Base-by-base conservation (phyloP, 2,329 filamentous ascomycete genomes). In the Talaromyces sp. region DNA sequence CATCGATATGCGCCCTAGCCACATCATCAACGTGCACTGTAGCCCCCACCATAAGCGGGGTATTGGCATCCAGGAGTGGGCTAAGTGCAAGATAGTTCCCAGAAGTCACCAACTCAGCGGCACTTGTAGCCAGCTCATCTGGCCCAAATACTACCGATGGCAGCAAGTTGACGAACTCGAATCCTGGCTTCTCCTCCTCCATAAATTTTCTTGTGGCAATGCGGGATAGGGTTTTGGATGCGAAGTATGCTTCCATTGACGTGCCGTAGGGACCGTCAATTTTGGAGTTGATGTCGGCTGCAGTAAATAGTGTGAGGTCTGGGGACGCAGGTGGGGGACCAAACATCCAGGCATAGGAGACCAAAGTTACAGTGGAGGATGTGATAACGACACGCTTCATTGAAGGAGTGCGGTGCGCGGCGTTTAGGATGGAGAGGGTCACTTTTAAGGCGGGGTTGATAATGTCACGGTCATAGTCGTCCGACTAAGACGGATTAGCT, bases 241-340 rank as follows among this genome's bases (percentile, higher is more conserved):
- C 71, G 31, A 69, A 69, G 50, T 77, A 75, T 3, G 74, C 73
- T 69, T 74, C 70, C 66, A 75, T 70, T 49, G 69, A 35, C 5
- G 17, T 60, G 3, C 37, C 17, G 64, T 49, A 69, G 2, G 69
- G 59, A 1, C 63, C 50, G 15, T 17, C 25, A 19, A 62, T 22
- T 6, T 41, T 57, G 3, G 33, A 35, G 61, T 63, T 63, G 17
- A 56, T 47, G 37, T 63, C 61, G 25, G 49, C 22, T 19, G 27
- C 61, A 22, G 27, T 11, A 45, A 43, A 41, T 13, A 19, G 25
- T 27, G 45, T 49, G 22, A 49, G 45, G 45, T 49, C 45, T 27
- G 45, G 45, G 45, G 45, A 49, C 22, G 22, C 45, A 49, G 45
- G 45, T 22, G 45, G 25, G 5, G 47, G 47, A 27, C 22, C 22